Base-by-base conservation (phyloP, 148 eudicot species). In the Tetragonia tetragonoides region DNA sequence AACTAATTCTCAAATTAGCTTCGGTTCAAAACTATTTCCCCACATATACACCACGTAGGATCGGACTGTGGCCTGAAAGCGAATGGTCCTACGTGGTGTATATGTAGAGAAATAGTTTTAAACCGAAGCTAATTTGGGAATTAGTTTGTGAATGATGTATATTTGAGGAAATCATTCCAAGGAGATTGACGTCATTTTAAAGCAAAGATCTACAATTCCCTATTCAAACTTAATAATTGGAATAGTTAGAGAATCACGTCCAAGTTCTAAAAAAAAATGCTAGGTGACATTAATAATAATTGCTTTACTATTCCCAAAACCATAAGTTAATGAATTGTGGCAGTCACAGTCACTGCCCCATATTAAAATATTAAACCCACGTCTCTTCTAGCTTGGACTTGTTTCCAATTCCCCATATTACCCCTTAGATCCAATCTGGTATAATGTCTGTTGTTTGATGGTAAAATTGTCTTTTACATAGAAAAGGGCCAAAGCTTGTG, bases 201-300 rank as follows among this genome's bases (percentile, higher is more conserved):
- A 81, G 79, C 76, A 65, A 81, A 42, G 76, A 64, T 76, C 46
- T 77, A 28, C 68, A 64, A 72, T 71, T 81, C 73, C 75, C 79
- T 76, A 70, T 63, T 81, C 79, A 80, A 80, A 75, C 17, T 39
- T 70, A 34, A 80, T 80, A 68, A 76, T 81, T 81, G 79, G 60
- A 63, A 37, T 75, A 21, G 72, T 51, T 72, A 44, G 64, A 72
- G 79, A 80, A 80, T 68, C 78, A 16, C 34, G 65, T 69, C 47
- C 49, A 75, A 75, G 18, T 20, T 42, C 69, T 21, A 20, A n/a
- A 70, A 53, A 75, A 69, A 61, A 61, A 16, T 51, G 34, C 12
- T n/a, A 28, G 38, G 70, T 76, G 79, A 39, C 76, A 81, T 75
- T 70, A 81, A 61, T 79, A 70, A 76, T 63, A 46, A 69, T 61